Conservation (phyloP, 192 early-diverging fungal species). For the Coemansia sp. region DNA sequence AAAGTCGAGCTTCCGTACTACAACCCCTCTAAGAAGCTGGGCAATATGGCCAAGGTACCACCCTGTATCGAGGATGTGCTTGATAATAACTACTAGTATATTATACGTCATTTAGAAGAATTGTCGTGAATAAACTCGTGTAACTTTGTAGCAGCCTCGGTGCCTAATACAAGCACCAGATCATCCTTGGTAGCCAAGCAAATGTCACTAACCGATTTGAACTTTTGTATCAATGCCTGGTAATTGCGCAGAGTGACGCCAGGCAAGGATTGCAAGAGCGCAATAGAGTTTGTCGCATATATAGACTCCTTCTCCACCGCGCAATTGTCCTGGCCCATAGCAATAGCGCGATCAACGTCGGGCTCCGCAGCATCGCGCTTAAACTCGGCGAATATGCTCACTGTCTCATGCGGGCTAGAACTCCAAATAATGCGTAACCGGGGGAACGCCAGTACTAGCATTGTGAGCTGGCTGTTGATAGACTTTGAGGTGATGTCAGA, state of each 20-base stretch:
- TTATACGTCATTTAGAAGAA: not conserved
- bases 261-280: conserved; percentile 82
- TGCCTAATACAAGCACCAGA: conserved; percentile 62
- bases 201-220: conserved; percentile 67
- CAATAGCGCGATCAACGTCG: conserved; percentile 64
- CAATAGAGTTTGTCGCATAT: conserved; percentile 72
- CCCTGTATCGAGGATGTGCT: not conserved
- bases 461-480: conserved; percentile 71
- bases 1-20: not conserved
- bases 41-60: not conserved
- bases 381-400: conserved; percentile 88
- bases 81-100: not conserved
- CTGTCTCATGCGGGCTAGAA: conserved; percentile 80
- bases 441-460: conserved; percentile 85
- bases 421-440: conserved; percentile 89
- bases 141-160: conserved; percentile 62
- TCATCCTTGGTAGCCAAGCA: conserved; percentile 55
- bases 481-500: conserved; percentile 63
- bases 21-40: not conserved
- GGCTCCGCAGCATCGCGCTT: conserved; percentile 83
- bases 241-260: conserved; percentile 87
- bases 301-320: conserved; percentile 65
- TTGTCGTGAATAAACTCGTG: conserved; percentile 66
- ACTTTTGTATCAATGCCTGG: conserved; percentile 69
- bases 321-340: conserved; percentile 68